Percentiles rank a stretch among this genome's conserved stretches.
These are phyloP conservation scores for Aspergillus sp. DNA, from an alignment of 2,329 filamentous ascomycete species.

Conservation along the genomic window DNA sequence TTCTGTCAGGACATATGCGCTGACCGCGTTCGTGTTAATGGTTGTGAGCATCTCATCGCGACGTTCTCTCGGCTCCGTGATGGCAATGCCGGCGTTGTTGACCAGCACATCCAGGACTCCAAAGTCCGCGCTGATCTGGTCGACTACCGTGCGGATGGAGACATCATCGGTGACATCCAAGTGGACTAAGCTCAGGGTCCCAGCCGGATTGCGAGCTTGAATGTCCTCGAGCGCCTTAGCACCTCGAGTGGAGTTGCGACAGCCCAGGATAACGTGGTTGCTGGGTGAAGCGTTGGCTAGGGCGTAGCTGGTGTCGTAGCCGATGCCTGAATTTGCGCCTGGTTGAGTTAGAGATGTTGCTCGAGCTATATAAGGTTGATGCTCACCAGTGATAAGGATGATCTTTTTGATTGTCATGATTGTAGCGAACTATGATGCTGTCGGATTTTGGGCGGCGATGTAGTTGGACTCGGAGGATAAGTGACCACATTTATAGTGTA, in stretches of 20 bases:
- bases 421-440: no score
- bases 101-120: slow-evolving; percentile 16
- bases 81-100: slow-evolving; percentile 12
- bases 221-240: slow-evolving; percentile 11
- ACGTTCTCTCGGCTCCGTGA: slow-evolving; percentile 1
- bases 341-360: not conserved
- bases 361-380: not conserved
- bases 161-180: slow-evolving; percentile 33
- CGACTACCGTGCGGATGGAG: slow-evolving; percentile 24
- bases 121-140: slow-evolving; percentile 10
- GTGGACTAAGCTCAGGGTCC: slow-evolving; percentile 31
- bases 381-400: not conserved
- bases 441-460: no score
- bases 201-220: slow-evolving; percentile 6
- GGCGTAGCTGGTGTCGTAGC: slow-evolving; percentile 15
- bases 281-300: slow-evolving; percentile 9
- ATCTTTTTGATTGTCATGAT: not conserved
- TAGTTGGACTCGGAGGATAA: no score
- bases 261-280: slow-evolving; percentile 17
- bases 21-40: slow-evolving; percentile 36
- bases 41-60: slow-evolving; percentile 7
- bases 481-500: no score
- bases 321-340: slow-evolving; percentile 21
- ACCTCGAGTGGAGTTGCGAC: slow-evolving; percentile 9
- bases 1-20: slow-evolving; percentile 28